Evolutionary conservation across 441 rosid species (phyloP).

Genomic region (Pelargonium myrrhifolium): DNA sequence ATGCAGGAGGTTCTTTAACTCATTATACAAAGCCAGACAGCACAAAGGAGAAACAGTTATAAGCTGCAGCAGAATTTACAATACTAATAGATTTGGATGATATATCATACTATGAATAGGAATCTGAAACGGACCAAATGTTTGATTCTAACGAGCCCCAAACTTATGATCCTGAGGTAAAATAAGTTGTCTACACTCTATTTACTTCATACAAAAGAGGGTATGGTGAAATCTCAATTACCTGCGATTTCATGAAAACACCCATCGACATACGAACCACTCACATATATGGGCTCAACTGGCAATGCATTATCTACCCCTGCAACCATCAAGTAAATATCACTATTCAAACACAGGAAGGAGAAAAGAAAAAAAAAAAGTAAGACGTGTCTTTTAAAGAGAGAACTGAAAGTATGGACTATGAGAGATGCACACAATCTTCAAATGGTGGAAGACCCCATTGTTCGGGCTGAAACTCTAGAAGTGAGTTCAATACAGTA

Average conservation of each 20-base stretch:
- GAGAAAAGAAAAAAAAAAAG: too few species aligned
- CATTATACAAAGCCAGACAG: not conserved
- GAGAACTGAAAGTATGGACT: not conserved
- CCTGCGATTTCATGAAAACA: slow-evolving; percentile 20
- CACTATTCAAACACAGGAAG: not conserved
- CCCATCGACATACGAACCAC: slow-evolving; percentile 19
- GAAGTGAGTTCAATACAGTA: slow-evolving; percentile 31
- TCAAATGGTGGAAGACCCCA: slow-evolving; percentile 44
- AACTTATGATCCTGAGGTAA: not conserved
- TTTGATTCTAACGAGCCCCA: not conserved
- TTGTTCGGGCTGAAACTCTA: slow-evolving; percentile 33
- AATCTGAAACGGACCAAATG: not conserved
- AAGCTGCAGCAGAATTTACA: not conserved
- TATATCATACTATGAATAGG: not conserved
- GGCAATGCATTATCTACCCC: slow-evolving; percentile 31
- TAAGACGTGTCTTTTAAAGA: too few species aligned
- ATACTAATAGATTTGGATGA: too few species aligned
- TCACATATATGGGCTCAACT: slow-evolving; percentile 25
- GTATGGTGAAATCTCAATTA: slow-evolving; percentile 9
- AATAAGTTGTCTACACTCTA: not conserved
- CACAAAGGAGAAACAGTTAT: not conserved
- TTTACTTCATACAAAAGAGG: not conserved
- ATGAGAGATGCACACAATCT: slow-evolving; percentile 26
- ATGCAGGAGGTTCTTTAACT: too few species aligned
- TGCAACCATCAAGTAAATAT: slow-evolving; percentile 12